A percentile compares a stretch with the other conserved stretches of the same genome.
Evolutionary conservation across 2,329 filamentous ascomycete species (phyloP).

Genomic region (Aspergillus sp.): DNA sequence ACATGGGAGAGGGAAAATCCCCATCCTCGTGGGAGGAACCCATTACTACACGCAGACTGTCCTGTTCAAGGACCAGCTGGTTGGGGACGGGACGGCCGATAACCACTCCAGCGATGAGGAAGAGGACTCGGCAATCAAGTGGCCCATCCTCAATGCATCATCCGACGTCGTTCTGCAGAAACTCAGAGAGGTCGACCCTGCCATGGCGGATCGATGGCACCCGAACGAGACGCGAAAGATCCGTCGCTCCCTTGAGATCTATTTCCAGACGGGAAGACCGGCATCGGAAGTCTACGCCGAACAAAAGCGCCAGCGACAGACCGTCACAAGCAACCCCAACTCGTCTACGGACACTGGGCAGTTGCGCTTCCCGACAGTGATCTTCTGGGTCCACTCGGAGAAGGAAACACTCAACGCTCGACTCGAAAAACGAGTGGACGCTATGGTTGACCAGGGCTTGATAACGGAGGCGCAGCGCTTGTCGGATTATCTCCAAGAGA

Average conservation of each 20-base stretch:
- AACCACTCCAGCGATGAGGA: conserved; percentile 19
- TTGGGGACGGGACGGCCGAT: conserved; percentile 38
- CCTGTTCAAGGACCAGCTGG: conserved; percentile 72
- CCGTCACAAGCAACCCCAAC: conserved; percentile 20
- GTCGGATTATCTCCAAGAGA: conserved; percentile 46
- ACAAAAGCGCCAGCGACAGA: conserved; percentile 52
- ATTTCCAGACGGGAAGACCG: conserved; percentile 72
- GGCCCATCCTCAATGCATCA: conserved; percentile 69
- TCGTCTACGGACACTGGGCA: conserved; percentile 19
- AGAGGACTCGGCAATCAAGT: conserved; percentile 42
- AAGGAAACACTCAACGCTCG: conserved; percentile 66
- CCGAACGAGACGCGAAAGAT: conserved; percentile 92
- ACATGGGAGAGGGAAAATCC: conserved; percentile 71
- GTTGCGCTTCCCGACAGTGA: conserved; percentile 59
- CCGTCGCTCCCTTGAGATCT: conserved; percentile 84
- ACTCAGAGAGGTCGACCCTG: conserved; percentile 77
- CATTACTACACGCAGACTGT: conserved; percentile 93
- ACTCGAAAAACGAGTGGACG: conserved; percentile 74
- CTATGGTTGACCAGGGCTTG: conserved; percentile 71
- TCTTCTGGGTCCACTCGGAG: conserved; percentile 86
- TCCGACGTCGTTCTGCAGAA: conserved; percentile 71
- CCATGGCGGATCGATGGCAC: conserved; percentile 90
- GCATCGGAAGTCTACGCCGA: conserved; percentile 86
- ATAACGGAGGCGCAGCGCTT: conserved; percentile 62
- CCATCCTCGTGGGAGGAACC: conserved; percentile 89